These are phyloP conservation scores for Paramyrothecium roridum DNA, from an alignment of 2,329 filamentous ascomycete genomes.

Conservation along the genomic window DNA sequence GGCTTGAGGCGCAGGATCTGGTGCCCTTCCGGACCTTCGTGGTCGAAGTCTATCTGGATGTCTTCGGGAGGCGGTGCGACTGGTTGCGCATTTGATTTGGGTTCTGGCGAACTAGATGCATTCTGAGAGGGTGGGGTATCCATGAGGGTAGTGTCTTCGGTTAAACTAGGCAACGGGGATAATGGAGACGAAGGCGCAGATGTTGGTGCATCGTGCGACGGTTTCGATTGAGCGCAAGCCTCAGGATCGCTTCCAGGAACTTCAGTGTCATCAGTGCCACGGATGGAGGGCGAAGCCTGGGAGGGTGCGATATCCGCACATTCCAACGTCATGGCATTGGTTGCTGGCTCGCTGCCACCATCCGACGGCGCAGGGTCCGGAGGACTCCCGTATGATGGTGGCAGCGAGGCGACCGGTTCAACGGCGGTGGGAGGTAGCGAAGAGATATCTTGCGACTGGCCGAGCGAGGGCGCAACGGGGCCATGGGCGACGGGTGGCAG, in stretches of 20 bases:
- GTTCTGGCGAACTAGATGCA: not conserved
- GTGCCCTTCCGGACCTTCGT: conserved; percentile 24
- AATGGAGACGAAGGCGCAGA: not conserved
- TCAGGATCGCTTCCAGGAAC: no score
- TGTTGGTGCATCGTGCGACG: not conserved
- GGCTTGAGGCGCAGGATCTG: conserved; percentile 30
- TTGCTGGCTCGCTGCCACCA: no score
- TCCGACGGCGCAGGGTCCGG: no score
- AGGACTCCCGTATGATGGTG: no score
- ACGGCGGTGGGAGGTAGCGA: no score
- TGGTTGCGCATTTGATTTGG: not conserved
- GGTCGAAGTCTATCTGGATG: conserved; percentile 23
- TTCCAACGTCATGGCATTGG: no score
- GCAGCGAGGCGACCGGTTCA: no score
- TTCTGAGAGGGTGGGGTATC: not conserved
- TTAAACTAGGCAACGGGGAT: not conserved
- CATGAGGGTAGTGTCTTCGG: not conserved
- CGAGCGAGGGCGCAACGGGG: not conserved
- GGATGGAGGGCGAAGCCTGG: no score
- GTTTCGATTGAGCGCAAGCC: no score
- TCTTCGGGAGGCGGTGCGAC: not conserved
- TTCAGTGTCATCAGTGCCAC: no score
- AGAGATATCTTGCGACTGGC: not conserved
- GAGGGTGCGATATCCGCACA: no score
- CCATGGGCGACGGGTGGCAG: not conserved